Conservation (phyloP, 176 grass and related monocot species). For the Miscanthus lutarioriparius region DNA sequence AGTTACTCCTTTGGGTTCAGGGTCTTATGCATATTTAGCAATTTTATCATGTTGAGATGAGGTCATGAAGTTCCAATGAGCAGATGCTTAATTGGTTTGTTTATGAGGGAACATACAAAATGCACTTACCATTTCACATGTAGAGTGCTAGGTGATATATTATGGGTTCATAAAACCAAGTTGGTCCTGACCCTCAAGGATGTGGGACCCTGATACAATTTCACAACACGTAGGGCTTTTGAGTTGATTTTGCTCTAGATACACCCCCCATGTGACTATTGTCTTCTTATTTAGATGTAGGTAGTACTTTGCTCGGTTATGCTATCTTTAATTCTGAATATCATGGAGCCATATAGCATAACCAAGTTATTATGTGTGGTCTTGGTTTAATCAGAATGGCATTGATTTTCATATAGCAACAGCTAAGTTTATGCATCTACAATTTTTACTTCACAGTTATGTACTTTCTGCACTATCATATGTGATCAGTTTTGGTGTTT, state of each 20-base stretch:
- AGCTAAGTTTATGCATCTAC: slow-evolving; percentile 23
- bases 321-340: background rate
- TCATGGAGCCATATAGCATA: slow-evolving; percentile 13
- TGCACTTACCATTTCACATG: too few relatives aligned
- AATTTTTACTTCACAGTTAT: background rate
- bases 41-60: background rate
- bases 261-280: background rate
- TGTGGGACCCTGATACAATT: background rate
- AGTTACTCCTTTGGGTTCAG: background rate
- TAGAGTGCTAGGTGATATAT: too few relatives aligned
- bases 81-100: background rate
- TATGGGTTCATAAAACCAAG: background rate
- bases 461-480: slow-evolving; percentile 20
- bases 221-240: background rate
- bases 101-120: too few relatives aligned
- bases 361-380: background rate
- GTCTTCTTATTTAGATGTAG: background rate
- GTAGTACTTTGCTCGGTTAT: background rate
- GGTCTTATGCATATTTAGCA: background rate
- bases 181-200: background rate
- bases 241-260: background rate
- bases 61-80: background rate
- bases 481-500: slow-evolving; percentile 32
- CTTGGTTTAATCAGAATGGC: background rate
- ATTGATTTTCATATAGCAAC: slow-evolving; percentile 12